phyloP scores from a whole-genome alignment of 2,329 filamentous ascomycete species.

The Ilyonectria mors-panacis region DNA sequence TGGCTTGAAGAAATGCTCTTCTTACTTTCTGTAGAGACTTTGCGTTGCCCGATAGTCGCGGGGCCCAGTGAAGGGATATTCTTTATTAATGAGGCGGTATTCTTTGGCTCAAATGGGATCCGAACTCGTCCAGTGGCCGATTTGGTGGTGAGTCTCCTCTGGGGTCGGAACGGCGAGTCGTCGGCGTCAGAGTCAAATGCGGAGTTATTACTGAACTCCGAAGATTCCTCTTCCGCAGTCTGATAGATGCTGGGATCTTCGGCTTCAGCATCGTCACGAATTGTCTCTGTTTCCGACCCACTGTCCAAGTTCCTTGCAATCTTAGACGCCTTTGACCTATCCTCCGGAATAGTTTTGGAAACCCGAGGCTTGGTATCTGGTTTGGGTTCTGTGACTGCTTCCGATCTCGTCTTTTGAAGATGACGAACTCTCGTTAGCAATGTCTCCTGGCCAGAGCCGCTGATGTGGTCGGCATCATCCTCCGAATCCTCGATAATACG shows the following conservation, averaged over 20 bases:
- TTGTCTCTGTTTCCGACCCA: constrained; percentile 26
- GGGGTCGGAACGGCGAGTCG: constrained; percentile 29
- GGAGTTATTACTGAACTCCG: constrained; percentile 29
- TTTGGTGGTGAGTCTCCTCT: constrained; percentile 14
- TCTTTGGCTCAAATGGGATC: not conserved
- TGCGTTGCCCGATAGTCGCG: not conserved
- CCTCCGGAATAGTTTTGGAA: constrained; percentile 3
- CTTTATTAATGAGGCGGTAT: constrained; percentile 8
- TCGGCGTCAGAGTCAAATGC: constrained; percentile 35
- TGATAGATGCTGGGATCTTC: constrained; percentile 46
- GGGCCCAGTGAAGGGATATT: constrained; percentile 27
- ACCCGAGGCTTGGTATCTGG: constrained; percentile 1
- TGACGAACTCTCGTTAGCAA: constrained; percentile 42
- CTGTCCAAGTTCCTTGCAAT: constrained; percentile 32
- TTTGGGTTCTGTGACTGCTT: not conserved
- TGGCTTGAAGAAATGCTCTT: constrained; percentile 1
- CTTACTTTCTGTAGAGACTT: not conserved
- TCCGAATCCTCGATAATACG: constrained; percentile 40
- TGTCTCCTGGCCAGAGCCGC: constrained; percentile 34
- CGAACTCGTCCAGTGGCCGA: not conserved
- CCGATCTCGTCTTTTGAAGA: constrained; percentile 30
- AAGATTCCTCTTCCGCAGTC: constrained; percentile 44
- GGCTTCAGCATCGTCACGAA: constrained; percentile 25
- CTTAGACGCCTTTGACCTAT: constrained; percentile 27
- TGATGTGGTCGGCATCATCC: constrained; percentile 25